Percentiles rank a stretch among this genome's conserved stretches.
These are phyloP conservation scores for Uronychia binucleata DNA, from an alignment of 73 alveolate species.

Conservation along the genomic window DNA sequence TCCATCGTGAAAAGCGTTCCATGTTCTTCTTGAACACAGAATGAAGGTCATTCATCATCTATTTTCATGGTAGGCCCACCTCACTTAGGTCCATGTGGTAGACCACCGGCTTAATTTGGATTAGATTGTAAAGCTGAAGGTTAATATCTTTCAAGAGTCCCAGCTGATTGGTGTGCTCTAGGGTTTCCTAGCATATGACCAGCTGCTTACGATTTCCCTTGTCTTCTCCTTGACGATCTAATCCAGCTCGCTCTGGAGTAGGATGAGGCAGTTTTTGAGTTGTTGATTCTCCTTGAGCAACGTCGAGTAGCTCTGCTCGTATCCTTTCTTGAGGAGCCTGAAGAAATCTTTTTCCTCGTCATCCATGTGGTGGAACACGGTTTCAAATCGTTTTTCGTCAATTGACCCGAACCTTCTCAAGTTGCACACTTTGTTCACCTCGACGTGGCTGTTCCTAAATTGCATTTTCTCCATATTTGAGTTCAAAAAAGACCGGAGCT, in stretches of 20 bases:
- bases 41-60: not conserved
- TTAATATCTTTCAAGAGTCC: not conserved
- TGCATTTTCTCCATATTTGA: not conserved
- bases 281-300: not conserved
- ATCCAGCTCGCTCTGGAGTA: not conserved
- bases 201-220: not conserved
- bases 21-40: not conserved
- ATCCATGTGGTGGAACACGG: not conserved
- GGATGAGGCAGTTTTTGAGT: not conserved
- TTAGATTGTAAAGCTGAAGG: not conserved
- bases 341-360: not conserved
- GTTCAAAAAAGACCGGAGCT: not conserved
- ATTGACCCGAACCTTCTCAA: not conserved
- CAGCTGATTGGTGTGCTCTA: not conserved
- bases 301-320: not conserved
- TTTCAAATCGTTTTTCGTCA: not conserved
- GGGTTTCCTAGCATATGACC: too few relatives aligned
- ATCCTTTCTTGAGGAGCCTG: not conserved
- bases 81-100: not conserved
- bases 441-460: not conserved
- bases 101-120: not conserved
- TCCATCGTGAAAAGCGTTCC: not conserved
- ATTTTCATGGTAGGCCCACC: not conserved
- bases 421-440: not conserved
- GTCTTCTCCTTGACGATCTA: not conserved